Conservation (phyloP, 257 asterid species). For the Forsythia viridissima region DNA sequence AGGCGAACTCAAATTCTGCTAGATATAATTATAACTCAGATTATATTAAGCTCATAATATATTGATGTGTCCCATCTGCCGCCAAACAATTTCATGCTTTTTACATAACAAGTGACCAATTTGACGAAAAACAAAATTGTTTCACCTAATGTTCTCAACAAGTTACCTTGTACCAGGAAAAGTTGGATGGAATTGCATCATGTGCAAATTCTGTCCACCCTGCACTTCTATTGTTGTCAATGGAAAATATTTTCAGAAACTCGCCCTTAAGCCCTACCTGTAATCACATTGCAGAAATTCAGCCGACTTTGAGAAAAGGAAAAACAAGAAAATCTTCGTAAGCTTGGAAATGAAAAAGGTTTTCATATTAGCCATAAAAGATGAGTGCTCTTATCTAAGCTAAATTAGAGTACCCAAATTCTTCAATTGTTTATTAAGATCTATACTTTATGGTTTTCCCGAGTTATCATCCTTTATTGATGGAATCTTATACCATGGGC, state of each 20-base stretch:
- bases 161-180: slow-evolving; percentile 87
- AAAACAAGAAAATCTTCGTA: not conserved
- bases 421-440: not conserved
- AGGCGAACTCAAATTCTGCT: not conserved
- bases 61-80: not conserved
- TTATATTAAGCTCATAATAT: not conserved
- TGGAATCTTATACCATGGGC: not conserved
- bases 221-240: slow-evolving; percentile 33
- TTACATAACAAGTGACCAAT: not conserved
- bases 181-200: slow-evolving; percentile 52
- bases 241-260: slow-evolving; percentile 46
- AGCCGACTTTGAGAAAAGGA: not conserved
- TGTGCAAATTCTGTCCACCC: slow-evolving; percentile 57
- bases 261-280: slow-evolving; percentile 88
- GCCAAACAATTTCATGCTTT: slow-evolving; percentile 4
- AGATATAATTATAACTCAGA: not conserved
- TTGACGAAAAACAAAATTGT: not conserved
- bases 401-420: not conserved
- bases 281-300: slow-evolving; percentile 17
- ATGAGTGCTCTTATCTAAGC: not conserved
- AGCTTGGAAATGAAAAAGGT: not conserved
- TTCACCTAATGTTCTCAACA: slow-evolving; percentile 10
- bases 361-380: not conserved
- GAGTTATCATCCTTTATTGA: not conserved
- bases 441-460: not conserved